Conservation (phyloP, 1,139 yeast species). For the Pichia sp. region DNA sequence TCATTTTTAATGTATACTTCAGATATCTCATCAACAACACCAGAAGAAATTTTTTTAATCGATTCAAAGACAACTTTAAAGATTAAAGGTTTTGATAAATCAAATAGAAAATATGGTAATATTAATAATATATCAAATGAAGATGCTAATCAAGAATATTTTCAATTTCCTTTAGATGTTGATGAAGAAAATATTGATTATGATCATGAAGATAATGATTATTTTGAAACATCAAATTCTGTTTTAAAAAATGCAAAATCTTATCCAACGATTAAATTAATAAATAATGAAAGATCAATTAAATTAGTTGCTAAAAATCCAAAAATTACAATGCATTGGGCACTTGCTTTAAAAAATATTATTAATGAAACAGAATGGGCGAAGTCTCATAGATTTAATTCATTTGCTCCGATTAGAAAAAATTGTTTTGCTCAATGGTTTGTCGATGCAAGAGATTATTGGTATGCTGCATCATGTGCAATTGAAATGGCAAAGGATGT, state of each 20-base stretch:
- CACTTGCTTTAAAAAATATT: slow-evolving; percentile 67
- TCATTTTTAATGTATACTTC: slow-evolving; percentile 83
- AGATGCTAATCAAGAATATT: slow-evolving; percentile 20
- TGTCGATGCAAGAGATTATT: slow-evolving; percentile 94
- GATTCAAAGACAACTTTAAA: slow-evolving; percentile 62
- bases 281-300: slow-evolving; percentile 73
- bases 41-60: slow-evolving; percentile 83
- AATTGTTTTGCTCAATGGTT: slow-evolving; percentile 93
- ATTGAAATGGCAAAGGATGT: slow-evolving; percentile 91
- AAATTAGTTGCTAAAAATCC: slow-evolving; percentile 70
- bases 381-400: slow-evolving; percentile 65
- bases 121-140: slow-evolving; percentile 13
- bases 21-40: slow-evolving; percentile 78
- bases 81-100: slow-evolving; percentile 37
- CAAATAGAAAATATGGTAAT: neutral
- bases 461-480: slow-evolving; percentile 94
- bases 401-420: slow-evolving; percentile 87
- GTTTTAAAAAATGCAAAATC: slow-evolving; percentile 28
- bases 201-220: slow-evolving; percentile 12
- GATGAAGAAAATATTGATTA: slow-evolving; percentile 34
- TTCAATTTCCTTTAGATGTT: too few relatives aligned
- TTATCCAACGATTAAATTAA: slow-evolving; percentile 55
- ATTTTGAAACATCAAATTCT: slow-evolving; percentile 19
- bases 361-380: slow-evolving; percentile 66
- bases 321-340: slow-evolving; percentile 70